phyloP scores from a whole-genome alignment of 176 grass and related monocot genomes.

The Otatea glauca region DNA sequence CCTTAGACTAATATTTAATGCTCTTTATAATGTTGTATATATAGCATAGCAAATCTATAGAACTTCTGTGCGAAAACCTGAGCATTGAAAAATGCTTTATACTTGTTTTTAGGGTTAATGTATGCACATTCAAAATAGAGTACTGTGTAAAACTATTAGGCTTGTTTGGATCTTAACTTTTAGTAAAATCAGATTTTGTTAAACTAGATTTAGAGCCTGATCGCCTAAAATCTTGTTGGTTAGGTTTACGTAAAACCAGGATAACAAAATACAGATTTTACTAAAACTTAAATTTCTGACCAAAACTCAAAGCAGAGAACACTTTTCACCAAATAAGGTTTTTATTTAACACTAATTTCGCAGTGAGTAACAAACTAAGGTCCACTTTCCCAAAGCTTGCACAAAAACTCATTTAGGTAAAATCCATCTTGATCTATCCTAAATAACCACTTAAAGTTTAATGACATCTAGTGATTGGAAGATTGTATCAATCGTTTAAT shows the following conservation, averaged over 20 bases:
- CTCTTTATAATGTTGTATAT: not conserved
- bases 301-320: too few relatives aligned
- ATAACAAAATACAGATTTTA: not conserved
- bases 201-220: not conserved
- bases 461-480: slow-evolving; percentile 3
- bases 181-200: not conserved
- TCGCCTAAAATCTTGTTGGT: not conserved
- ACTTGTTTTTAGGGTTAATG: slow-evolving; percentile 1
- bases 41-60: not conserved
- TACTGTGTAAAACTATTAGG: not conserved
- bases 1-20: not conserved
- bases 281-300: not conserved
- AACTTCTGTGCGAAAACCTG: not conserved
- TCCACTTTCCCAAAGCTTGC: not conserved
- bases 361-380: slow-evolving; percentile 15
- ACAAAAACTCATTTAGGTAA: not conserved
- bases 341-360: slow-evolving; percentile 1
- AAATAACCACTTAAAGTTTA: not conserved
- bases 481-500: slow-evolving; percentile 3
- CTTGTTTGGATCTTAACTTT: slow-evolving; percentile 15
- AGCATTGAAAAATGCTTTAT: not conserved
- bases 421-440: not conserved
- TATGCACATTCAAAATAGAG: slow-evolving; percentile 25
- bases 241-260: not conserved
- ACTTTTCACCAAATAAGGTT: slow-evolving; percentile 3